phyloP scores from a whole-genome alignment of 1,284 basidiomycete species.

The Ustanciosporium gigantosporum region DNA sequence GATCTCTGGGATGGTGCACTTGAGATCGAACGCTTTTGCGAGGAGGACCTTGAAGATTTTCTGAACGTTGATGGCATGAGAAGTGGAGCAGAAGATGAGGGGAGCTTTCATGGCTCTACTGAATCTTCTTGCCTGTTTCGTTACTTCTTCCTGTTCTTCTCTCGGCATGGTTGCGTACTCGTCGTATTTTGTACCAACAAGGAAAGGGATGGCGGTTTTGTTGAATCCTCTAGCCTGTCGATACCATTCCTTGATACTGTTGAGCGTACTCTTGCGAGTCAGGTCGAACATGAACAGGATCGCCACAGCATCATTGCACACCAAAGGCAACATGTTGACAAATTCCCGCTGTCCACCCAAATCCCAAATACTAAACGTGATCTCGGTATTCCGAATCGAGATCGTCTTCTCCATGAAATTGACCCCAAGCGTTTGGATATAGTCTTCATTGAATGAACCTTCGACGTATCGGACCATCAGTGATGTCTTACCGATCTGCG shows the following conservation, averaged over 20 bases:
- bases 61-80: slow-evolving; percentile 96
- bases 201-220: slow-evolving; percentile 64
- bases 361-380: slow-evolving; percentile 99
- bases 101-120: slow-evolving; percentile 98
- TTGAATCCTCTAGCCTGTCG: slow-evolving; percentile 96
- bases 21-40: slow-evolving; percentile 51
- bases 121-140: slow-evolving; percentile 81
- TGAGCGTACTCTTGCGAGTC: slow-evolving; percentile 91
- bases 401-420: slow-evolving; percentile 99
- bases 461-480: slow-evolving; percentile 81
- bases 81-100: slow-evolving; percentile 95
- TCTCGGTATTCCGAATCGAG: slow-evolving; percentile 92
- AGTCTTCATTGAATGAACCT: slow-evolving; percentile 74
- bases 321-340: slow-evolving; percentile 96
- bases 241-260: slow-evolving; percentile 99
- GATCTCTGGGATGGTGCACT: slow-evolving; percentile 55
- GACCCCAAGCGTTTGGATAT: slow-evolving; percentile 93
- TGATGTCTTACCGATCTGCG: slow-evolving; percentile 96
- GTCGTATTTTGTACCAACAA: slow-evolving; percentile 97
- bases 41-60: slow-evolving; percentile 71
- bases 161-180: slow-evolving; percentile 90
- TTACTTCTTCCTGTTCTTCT: slow-evolving; percentile 98
- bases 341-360: slow-evolving; percentile 96
- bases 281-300: slow-evolving; percentile 99
- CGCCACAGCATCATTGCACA: slow-evolving; percentile 94